Conservation (phyloP, 345 rosid species). For the Raphanus sativus region DNA sequence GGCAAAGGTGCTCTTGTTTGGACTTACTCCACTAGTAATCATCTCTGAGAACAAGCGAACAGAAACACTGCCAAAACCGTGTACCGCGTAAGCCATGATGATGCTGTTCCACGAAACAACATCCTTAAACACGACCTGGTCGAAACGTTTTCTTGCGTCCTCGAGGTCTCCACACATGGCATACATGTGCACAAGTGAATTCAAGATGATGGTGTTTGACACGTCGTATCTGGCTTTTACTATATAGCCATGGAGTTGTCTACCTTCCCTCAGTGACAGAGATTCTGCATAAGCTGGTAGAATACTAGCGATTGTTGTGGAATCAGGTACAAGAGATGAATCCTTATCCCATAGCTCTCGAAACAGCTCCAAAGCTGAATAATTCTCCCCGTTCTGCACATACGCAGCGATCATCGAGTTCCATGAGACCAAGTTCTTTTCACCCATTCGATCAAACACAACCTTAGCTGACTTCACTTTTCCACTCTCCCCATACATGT, state of each 20-base stretch:
- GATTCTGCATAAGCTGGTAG: slow-evolving; percentile 71
- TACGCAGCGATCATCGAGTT: slow-evolving; percentile 65
- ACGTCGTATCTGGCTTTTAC: slow-evolving; percentile 38
- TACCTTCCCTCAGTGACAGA: slow-evolving; percentile 51
- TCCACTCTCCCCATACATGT: slow-evolving; percentile 58
- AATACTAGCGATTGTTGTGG: slow-evolving; percentile 56
- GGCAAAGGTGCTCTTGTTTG: slow-evolving; percentile 67
- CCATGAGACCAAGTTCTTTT: slow-evolving; percentile 66
- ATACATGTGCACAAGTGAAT: slow-evolving; percentile 63
- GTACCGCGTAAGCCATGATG: slow-evolving; percentile 72
- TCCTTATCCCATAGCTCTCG: slow-evolving; percentile 37
- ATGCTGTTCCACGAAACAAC: slow-evolving; percentile 74
- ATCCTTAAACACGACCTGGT: slow-evolving; percentile 47
- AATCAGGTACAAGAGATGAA: slow-evolving; percentile 48
- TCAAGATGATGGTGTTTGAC: slow-evolving; percentile 51
- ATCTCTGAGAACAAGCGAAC: slow-evolving; percentile 52
- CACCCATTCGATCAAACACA: slow-evolving; percentile 47
- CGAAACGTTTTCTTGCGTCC: slow-evolving; percentile 57
- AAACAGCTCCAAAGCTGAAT: slow-evolving; percentile 57
- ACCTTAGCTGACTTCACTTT: slow-evolving; percentile 46
- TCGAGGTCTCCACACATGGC: slow-evolving; percentile 71
- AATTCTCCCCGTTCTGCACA: slow-evolving; percentile 49
- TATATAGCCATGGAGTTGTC: slow-evolving; percentile 56
- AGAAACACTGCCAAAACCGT: slow-evolving; percentile 57
- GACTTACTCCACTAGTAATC: slow-evolving; percentile 49